Evolutionary conservation across 2,329 filamentous ascomycete species (phyloP).

Genomic region (Ophiosphaerella herpotricha): DNA sequence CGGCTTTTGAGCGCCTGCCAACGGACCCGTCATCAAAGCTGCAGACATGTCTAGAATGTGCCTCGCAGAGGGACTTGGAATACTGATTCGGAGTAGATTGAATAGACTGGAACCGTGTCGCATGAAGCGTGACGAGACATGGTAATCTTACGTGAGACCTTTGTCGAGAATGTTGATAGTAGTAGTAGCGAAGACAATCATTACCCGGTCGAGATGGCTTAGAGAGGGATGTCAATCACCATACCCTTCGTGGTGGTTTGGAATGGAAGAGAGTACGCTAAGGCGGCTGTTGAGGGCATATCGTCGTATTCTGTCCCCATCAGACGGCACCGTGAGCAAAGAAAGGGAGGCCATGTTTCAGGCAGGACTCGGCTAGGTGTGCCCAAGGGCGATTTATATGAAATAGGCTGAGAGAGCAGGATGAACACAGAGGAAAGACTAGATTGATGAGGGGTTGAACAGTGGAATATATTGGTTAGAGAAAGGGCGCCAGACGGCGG

Average conservation of each 20-base stretch:
- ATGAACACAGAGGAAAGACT: neutral
- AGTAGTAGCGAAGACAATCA: constrained; percentile 25
- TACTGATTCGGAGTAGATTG: constrained; percentile 31
- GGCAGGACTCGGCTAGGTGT: neutral
- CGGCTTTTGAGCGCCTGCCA: constrained; percentile 11
- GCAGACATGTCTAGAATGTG: constrained; percentile 36
- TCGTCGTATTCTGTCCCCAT: constrained; percentile 19
- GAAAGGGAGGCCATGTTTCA: constrained; percentile 16
- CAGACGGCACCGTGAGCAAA: constrained; percentile 13
- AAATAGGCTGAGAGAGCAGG: neutral
- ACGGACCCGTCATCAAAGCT: constrained; percentile 35
- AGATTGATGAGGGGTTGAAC: neutral
- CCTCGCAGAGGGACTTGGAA: constrained; percentile 41
- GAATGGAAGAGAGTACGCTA: constrained; percentile 32
- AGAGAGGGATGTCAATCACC: constrained; percentile 24
- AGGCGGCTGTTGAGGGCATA: constrained; percentile 22
- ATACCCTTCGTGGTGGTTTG: constrained; percentile 24
- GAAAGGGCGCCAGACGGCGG: too few species aligned
- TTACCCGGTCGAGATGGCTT: constrained; percentile 18
- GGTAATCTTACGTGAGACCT: constrained; percentile 34
- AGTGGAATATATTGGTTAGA: too few species aligned
- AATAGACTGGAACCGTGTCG: constrained; percentile 28
- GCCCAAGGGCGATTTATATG: neutral
- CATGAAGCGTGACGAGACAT: constrained; percentile 29
- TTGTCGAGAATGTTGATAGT: constrained; percentile 27